phyloP scores from a whole-genome alignment of 2,329 filamentous ascomycete genomes.

The Aspergillus alliaceus region DNA sequence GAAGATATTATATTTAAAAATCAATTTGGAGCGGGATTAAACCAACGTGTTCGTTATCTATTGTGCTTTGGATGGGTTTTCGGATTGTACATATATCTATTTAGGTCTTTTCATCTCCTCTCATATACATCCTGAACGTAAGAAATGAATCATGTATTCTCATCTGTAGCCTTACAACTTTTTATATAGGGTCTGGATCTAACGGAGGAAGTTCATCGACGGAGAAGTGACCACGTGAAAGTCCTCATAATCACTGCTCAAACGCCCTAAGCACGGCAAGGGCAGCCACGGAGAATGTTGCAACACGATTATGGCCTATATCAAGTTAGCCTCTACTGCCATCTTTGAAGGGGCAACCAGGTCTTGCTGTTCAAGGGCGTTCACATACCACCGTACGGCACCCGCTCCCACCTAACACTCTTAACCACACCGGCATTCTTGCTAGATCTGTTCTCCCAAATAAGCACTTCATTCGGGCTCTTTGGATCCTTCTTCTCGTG shows the following conservation, averaged over 20 bases:
- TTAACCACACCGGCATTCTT: constrained; percentile 28
- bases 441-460: constrained; percentile 37
- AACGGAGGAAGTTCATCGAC: not conserved
- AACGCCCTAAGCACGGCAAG: constrained; percentile 41
- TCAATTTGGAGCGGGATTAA: constrained; percentile 7
- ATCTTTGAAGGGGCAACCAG: not conserved
- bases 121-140: constrained; percentile 9
- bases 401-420: constrained; percentile 44
- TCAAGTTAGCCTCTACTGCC: not conserved
- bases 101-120: constrained; percentile 14
- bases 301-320: constrained; percentile 43
- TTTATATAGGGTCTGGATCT: not conserved
- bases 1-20: constrained; percentile 9
- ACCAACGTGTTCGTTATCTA: constrained; percentile 4
- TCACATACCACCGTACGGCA: constrained; percentile 43
- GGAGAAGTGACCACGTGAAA: not conserved
- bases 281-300: constrained; percentile 39
- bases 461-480: constrained; percentile 33
- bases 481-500: constrained; percentile 29
- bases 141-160: not conserved
- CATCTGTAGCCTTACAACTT: not conserved
- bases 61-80: constrained; percentile 4
- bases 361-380: not conserved
- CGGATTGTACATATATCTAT: constrained; percentile 18
- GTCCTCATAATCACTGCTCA: constrained; percentile 23